Evolutionary conservation across 306 rosid genomes (phyloP), one percentile per base, ranked within the genome.

Genomic region (Elaeagnus macrophylla): DNA sequence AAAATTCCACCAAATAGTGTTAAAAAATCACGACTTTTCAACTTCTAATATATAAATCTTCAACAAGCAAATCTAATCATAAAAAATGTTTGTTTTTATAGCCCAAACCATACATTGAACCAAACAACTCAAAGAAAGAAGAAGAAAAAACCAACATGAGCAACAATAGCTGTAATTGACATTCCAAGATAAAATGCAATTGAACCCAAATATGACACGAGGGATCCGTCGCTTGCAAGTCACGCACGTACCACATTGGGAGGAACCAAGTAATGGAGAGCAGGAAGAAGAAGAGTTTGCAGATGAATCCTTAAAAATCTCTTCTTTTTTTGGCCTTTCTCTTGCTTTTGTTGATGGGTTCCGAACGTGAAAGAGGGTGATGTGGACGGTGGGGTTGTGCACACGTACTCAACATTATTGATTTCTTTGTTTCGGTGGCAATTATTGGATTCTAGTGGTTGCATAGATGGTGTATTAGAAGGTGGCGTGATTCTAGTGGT

Each of bases 111-210:
- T 11, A 47, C n/a, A 50, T 15, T 16, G 19, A 18, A 13, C 35
- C 37, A 37, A 20, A 1, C 16, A 32, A 9, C 16, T 19, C 36
- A 9, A 9, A 37, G 15, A 10, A 25, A 51, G 36, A 17, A 13
- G 35, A 16, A 52, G 4, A 39, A 36, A 32, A 45, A 48, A 7
- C 13, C 54, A 57, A 91, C 97, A 95, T 84, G 90, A 53, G 83
- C 79, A 59, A 80, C 64, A 52, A 91, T 76, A 15, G 94, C n/a
- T n/a, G n/a, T n/a, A n/a, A n/a, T n/a, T n/a, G n/a, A n/a, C n/a
- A n/a, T n/a, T n/a, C n/a, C n/a, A 17, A 91, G 71, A 37, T 81
- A 87, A 59, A 78, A 76, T 48, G 89, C 88, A 51, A 91, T 74
- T 3, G 77, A 68, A 11, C 41, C 48, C 64, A 39, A 75, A 36